phyloP scores from a whole-genome alignment of 305 asterid genomes.

The Caryopteris hybrid region DNA sequence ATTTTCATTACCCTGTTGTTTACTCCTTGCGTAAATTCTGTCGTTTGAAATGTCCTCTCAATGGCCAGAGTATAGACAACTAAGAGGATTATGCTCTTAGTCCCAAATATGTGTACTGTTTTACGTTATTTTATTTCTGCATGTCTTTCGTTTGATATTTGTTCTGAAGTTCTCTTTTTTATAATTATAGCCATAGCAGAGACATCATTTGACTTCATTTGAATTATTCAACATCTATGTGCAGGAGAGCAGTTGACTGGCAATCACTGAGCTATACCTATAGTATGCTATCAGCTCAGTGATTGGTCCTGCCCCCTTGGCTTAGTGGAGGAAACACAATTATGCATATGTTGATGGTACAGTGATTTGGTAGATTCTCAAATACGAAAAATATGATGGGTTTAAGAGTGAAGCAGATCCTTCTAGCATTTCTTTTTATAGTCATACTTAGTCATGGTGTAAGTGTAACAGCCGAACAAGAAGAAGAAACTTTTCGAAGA shows the following conservation, averaged over 20 bases:
- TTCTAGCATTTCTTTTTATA: constrained; percentile 38
- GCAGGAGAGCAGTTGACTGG: constrained; percentile 12
- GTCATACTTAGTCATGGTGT: constrained; percentile 28
- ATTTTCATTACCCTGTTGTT: neutral
- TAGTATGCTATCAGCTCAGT: neutral
- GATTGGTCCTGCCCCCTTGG: constrained; percentile 11
- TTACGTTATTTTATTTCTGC: neutral
- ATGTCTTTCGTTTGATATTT: neutral
- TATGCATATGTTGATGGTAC: constrained; percentile 5
- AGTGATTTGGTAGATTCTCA: constrained; percentile 17
- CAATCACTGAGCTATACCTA: constrained; percentile 5
- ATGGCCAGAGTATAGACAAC: neutral
- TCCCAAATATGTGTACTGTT: neutral
- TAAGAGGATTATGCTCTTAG: neutral
- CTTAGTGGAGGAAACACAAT: constrained; percentile 8
- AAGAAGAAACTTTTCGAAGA: constrained; percentile 34
- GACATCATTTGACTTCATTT: neutral
- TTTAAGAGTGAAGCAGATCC: constrained; percentile 31
- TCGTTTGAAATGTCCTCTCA: neutral
- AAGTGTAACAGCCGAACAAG: constrained; percentile 32
- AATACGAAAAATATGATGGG: constrained; percentile 31
- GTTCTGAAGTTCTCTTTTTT: neutral
- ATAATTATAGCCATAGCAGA: constrained; percentile 5
- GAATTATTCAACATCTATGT: constrained; percentile 1
- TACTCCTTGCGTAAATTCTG: neutral